Conservation (phyloP, 1,284 basidiomycete species). For the Sporisorium sorghi region DNA sequence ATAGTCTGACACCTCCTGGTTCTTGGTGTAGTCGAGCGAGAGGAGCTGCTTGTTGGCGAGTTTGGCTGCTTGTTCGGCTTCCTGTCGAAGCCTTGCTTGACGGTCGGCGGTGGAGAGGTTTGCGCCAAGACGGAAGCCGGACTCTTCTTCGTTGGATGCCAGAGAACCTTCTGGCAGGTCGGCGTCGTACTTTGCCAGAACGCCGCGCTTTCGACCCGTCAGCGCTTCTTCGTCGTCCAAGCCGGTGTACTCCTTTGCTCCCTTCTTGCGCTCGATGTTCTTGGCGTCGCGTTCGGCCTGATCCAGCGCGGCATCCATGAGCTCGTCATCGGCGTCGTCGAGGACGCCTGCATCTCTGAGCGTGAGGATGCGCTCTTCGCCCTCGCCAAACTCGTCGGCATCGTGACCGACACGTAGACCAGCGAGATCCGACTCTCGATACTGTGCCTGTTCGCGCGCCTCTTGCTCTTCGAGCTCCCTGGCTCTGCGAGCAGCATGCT, state of each 20-base stretch:
- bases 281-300: constrained; percentile 83
- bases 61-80: constrained; percentile 75
- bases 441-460: constrained; percentile 77
- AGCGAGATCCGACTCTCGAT: constrained; percentile 76
- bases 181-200: constrained; percentile 94
- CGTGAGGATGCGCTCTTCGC: constrained; percentile 93
- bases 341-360: constrained; percentile 94
- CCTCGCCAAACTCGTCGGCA: constrained; percentile 81
- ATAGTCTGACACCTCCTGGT: constrained; percentile 86
- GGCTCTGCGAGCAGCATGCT: constrained; percentile 82
- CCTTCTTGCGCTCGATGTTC: constrained; percentile 86
- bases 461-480: constrained; percentile 80
- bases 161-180: constrained; percentile 76
- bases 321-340: constrained; percentile 95
- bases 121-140: constrained; percentile 54
- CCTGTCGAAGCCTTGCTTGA: constrained; percentile 70
- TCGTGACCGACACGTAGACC: constrained; percentile 97
- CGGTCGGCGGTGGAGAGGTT: constrained; percentile 47
- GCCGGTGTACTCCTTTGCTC: constrained; percentile 89
- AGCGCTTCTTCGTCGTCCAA: constrained; percentile 88
- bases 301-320: constrained; percentile 92
- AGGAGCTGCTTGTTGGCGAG: constrained; percentile 72
- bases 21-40: constrained; percentile 87
- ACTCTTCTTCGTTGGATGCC: constrained; percentile 22
- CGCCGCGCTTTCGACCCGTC: constrained; percentile 80